These are phyloP conservation scores for Pyrenophora graminea DNA, from an alignment of 2,329 filamentous ascomycete species.

Conservation along the genomic window DNA sequence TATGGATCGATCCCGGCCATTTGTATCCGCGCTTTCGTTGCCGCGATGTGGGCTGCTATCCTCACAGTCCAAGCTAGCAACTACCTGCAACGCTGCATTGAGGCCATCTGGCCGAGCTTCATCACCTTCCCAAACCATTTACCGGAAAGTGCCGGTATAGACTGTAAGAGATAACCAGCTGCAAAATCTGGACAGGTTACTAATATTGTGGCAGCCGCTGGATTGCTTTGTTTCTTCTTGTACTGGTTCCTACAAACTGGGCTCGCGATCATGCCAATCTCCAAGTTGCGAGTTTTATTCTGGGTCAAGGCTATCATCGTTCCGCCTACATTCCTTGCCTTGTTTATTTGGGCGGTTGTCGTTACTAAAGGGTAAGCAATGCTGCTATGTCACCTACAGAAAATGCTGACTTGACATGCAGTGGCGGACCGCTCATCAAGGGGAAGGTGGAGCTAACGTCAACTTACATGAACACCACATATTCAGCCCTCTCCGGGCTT, in stretches of 20 bases:
- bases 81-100: slow-evolving; percentile 51
- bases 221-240: slow-evolving; percentile 56
- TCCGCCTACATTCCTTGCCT: slow-evolving; percentile 50
- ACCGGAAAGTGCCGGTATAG: slow-evolving; percentile 34
- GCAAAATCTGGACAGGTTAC: not conserved
- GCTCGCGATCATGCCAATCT: slow-evolving; percentile 51
- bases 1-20: slow-evolving; percentile 52
- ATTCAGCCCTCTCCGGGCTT: slow-evolving; percentile 51
- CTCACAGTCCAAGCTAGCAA: slow-evolving; percentile 53
- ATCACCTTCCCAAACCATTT: slow-evolving; percentile 47
- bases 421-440: slow-evolving; percentile 48
- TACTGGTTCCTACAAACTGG: slow-evolving; percentile 57
- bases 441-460: slow-evolving; percentile 44
- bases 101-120: slow-evolving; percentile 49
- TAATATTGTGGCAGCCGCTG: slow-evolving; percentile 43
- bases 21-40: slow-evolving; percentile 51
- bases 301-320: slow-evolving; percentile 51
- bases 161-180: slow-evolving; percentile 22
- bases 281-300: slow-evolving; percentile 52
- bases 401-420: not conserved
- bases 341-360: slow-evolving; percentile 52
- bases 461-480: slow-evolving; percentile 51
- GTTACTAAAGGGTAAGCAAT: slow-evolving; percentile 45
- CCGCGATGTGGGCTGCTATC: slow-evolving; percentile 55
- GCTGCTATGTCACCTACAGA: not conserved